Evolutionary conservation across 148 eudicot species (phyloP), one percentile per base, ranked within the genome.

Genomic region (Camellia sinensis): DNA sequence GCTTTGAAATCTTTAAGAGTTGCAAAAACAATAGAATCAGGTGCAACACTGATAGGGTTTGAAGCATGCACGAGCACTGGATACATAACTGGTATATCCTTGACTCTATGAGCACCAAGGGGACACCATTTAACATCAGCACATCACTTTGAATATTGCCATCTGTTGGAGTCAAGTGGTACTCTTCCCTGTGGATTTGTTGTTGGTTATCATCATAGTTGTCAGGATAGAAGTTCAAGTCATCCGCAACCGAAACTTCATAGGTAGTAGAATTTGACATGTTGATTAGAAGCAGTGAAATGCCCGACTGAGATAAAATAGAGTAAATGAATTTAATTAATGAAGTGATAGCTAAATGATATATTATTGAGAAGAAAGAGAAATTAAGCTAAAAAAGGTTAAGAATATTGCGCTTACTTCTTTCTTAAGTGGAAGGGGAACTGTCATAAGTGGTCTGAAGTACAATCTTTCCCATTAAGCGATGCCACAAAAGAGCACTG

Each of bases 401-500:
- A 59, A 2, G 9, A 3, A 52, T 45, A n/a, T n/a, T n/a, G 15
- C 11, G 45, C 85, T 84, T 83, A 89, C 92, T 2, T 19, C 54
- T 3, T 52, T 66, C 82, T 82, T 90, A n/a, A n/a, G n/a, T 54
- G 91, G 68, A 82, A 5, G 87, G 86, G 9, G 89, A 85, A 6
- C 77, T 84, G 19, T 76, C 8, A 1, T 87, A 86, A 37, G 67
- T 53, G 8, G 72, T 80, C 7, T 80, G 48, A 8, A 88, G 91
- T 6, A 90, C 88, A 0, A 41, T 81, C 37, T 40, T 83, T 1
- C 89, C 93, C 91, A 90, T 90, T 43, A 90, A 76, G 2, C 88
- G 86, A 67, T 90, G 88, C 89, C 90, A 90, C 9, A 90, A 19
- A n/a, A 87, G 86, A 6, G 91, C 91, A 74, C 91, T 88, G 80